A percentile compares a stretch with the other conserved stretches of the same genome.
Evolutionary conservation across 495 filamentous ascomycete species (phyloP).

Genomic region (Paragyromitra xinjiangensis): DNA sequence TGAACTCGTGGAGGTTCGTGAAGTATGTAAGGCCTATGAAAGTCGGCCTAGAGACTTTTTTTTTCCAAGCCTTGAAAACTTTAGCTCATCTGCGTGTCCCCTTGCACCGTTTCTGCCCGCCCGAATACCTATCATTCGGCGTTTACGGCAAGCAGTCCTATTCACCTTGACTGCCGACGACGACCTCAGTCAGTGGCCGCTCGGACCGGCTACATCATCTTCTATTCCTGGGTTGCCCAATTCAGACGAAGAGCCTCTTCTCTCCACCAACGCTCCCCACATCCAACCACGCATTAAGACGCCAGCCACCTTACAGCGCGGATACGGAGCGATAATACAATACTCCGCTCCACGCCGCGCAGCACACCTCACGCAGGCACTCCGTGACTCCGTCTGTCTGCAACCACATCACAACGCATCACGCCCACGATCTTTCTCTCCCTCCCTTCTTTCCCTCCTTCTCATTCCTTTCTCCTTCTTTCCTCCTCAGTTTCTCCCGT

Average conservation of each 20-base stretch:
- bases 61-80: constrained; percentile 20
- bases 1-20: constrained; percentile 29
- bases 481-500: neutral
- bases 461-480: neutral
- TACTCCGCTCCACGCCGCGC: constrained; percentile 45
- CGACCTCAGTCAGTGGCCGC: constrained; percentile 16
- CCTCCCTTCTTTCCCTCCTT: constrained; percentile 5
- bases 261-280: constrained; percentile 37
- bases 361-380: constrained; percentile 36
- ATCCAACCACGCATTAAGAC: constrained; percentile 40
- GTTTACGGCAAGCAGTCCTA: constrained; percentile 27
- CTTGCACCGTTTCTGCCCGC: neutral
- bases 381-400: constrained; percentile 44
- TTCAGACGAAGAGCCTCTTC: constrained; percentile 49
- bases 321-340: constrained; percentile 38
- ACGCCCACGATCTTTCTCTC: constrained; percentile 26
- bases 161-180: neutral
- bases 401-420: constrained; percentile 47
- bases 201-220: constrained; percentile 47
- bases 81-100: constrained; percentile 23
- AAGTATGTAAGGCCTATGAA: constrained; percentile 43
- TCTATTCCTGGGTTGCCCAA: constrained; percentile 42
- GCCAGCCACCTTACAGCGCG: constrained; percentile 44
- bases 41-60: constrained; percentile 35
- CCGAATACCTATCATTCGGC: constrained; percentile 15